phyloP scores from a whole-genome alignment of 2,329 filamentous ascomycete genomes.

The Xylaria sp. region DNA sequence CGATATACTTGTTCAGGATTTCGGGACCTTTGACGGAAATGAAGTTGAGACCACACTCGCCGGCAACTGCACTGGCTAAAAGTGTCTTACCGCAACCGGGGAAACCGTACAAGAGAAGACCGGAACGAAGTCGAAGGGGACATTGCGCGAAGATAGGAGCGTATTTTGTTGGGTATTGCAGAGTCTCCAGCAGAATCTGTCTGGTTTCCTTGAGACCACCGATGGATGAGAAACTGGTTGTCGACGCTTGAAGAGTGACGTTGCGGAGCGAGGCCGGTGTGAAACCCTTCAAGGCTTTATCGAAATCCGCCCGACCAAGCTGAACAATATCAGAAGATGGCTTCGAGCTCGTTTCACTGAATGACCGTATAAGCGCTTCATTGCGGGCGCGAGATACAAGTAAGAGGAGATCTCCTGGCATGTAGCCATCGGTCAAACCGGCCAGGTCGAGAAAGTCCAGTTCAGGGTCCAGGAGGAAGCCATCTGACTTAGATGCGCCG shows the following conservation, averaged over 20 bases:
- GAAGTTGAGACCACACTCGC: slow-evolving; percentile 96
- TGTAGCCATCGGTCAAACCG: slow-evolving; percentile 92
- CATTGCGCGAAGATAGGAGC: slow-evolving; percentile 96
- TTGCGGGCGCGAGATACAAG: slow-evolving; percentile 83
- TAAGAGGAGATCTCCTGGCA: slow-evolving; percentile 87
- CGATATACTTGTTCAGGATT: slow-evolving; percentile 98
- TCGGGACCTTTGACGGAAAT: slow-evolving; percentile 98
- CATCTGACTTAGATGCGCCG: slow-evolving; percentile 42
- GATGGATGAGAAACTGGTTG: slow-evolving; percentile 87
- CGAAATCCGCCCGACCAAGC: slow-evolving; percentile 71
- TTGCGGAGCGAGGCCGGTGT: slow-evolving; percentile 92
- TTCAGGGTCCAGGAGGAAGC: slow-evolving; percentile 67
- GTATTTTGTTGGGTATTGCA: slow-evolving; percentile 96
- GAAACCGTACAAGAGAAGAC: slow-evolving; percentile 87
- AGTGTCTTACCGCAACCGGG: slow-evolving; percentile 96
- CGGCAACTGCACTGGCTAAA: slow-evolving; percentile 91
- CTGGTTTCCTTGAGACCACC: slow-evolving; percentile 83
- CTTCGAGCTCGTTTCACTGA: slow-evolving; percentile 49
- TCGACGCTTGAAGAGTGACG: slow-evolving; percentile 87
- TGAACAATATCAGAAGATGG: slow-evolving; percentile 50
- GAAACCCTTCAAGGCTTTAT: slow-evolving; percentile 80
- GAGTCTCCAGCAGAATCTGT: slow-evolving; percentile 85
- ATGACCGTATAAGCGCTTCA: slow-evolving; percentile 83
- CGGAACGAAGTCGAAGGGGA: slow-evolving; percentile 87
- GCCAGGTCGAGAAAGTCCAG: slow-evolving; percentile 91